A percentile compares a stretch with the other conserved stretches of the same genome.
phyloP scores from a whole-genome alignment of 768 basidiomycete genomes.

The Phlebiopsis gigantea region DNA sequence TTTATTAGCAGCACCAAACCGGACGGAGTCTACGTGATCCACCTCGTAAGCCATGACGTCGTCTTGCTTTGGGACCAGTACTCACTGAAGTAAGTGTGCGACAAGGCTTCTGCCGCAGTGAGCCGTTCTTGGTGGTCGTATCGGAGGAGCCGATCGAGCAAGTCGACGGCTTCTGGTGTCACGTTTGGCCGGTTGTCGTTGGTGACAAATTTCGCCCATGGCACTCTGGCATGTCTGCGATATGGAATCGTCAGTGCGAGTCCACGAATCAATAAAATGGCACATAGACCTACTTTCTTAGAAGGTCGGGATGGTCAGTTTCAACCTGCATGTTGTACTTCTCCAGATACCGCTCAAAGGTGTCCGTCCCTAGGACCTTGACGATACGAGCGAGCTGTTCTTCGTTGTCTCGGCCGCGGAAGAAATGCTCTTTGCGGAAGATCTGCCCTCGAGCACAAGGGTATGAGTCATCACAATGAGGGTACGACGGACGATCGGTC shows the following conservation, averaged over 20 bases:
- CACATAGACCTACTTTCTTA: constrained; percentile 58
- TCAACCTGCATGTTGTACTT: constrained; percentile 93
- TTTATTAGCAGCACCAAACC: constrained; percentile 23
- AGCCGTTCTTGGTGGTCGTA: constrained; percentile 96
- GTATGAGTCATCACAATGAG: no score
- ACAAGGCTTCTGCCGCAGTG: constrained; percentile 89
- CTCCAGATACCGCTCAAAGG: constrained; percentile 85
- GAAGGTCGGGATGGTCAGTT: constrained; percentile 86
- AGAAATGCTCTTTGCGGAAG: constrained; percentile 97
- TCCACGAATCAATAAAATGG: background rate
- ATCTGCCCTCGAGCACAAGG: constrained; percentile 69
- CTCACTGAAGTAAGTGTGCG: constrained; percentile 86
- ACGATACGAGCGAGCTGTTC: constrained; percentile 97
- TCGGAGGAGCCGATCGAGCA: constrained; percentile 89
- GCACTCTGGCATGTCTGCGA: constrained; percentile 79
- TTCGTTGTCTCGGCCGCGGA: constrained; percentile 98
- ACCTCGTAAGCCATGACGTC: constrained; percentile 1
- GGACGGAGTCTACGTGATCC: constrained; percentile 19
- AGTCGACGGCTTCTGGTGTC: constrained; percentile 91
- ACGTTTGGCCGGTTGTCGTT: constrained; percentile 92
- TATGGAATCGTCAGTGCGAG: background rate
- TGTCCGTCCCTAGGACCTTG: constrained; percentile 94
- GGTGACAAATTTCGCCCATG: constrained; percentile 92
- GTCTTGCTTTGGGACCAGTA: constrained; percentile 1
- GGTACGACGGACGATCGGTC: background rate